phyloP scores from a whole-genome alignment of 768 basidiomycete genomes.

The Heimioporus sp. region DNA sequence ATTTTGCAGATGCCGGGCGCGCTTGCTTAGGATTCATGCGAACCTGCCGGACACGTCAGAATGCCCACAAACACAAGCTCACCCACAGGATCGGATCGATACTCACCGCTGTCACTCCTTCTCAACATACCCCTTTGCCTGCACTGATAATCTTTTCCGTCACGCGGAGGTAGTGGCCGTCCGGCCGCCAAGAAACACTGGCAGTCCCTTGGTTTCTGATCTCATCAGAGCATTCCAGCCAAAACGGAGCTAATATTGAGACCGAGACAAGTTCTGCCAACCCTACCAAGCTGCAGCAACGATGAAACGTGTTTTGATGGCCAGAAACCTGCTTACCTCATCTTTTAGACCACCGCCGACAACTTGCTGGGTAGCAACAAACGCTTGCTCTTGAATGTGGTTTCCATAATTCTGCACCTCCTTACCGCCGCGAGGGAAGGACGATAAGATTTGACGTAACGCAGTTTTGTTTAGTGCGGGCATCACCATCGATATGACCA shows the following conservation, averaged over 20 bases:
- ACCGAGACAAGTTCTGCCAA: conserved; percentile 77
- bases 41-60: conserved; percentile 45
- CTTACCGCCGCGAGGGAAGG: conserved; percentile 77
- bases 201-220: conserved; percentile 60
- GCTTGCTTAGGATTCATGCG: conserved; percentile 72
- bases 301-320: background rate
- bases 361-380: conserved; percentile 81
- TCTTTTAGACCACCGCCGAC: conserved; percentile 80
- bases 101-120: conserved; percentile 84
- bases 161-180: conserved; percentile 81
- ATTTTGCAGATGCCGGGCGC: conserved; percentile 70
- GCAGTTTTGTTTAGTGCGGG: conserved; percentile 70
- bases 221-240: conserved; percentile 47
- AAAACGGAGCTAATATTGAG: too few species aligned
- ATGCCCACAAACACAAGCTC: background rate
- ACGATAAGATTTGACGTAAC: conserved; percentile 89
- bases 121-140: conserved; percentile 69
- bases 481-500: conserved; percentile 91
- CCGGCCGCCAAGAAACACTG: conserved; percentile 49
- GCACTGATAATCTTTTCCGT: conserved; percentile 84
- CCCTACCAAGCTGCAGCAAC: conserved; percentile 40
- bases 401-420: conserved; percentile 66
- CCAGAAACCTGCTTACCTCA: conserved; percentile 41
- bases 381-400: conserved; percentile 65
- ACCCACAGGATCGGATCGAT: background rate